Base-by-base conservation (phyloP, 148 eudicot species). In the Rhododendron williamsianum region DNA sequence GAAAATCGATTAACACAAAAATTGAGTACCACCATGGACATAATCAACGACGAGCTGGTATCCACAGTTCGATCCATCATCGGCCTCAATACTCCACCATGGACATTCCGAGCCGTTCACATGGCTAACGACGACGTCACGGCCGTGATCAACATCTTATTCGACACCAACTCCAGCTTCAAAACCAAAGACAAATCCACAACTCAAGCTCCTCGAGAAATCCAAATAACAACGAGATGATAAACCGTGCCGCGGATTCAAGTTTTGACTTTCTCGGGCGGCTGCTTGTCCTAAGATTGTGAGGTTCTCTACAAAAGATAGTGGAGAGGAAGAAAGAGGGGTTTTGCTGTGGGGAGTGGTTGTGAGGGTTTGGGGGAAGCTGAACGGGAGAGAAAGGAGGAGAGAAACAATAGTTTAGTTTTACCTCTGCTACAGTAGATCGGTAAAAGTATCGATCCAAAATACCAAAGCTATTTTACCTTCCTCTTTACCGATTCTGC, bases 51-150 rank as follows among this genome's bases (percentile, higher is more conserved):
- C 18, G 95, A 91, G 71, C 88, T 90, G 2, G 63, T 95, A 15
- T 83, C 93, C 10, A 93, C 95, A 11, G 89, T 96, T 74, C 91
- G 92, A 12, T 90, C 98, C 35, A 89, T 97, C 74, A 91, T 97
- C 18, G 99, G 98, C 54, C 76, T 67, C 11, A 93, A 25, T 92
- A 89, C 90, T 84, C 98, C 43, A 92, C 95, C 73, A 97, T 95
- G 99, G 98, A 95, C 87, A 88, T 97, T 95, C 78, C 90, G 98
- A 88, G 95, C 99, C 25, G 94, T 97, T 80, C 99, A 97, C 88
- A 87, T 97, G 98, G 93, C 99, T 18, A 95, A 95, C 8, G 89
- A 95, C 76, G 93, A 95, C 12, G 91, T 90, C 33, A 93, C 95
- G 4, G 96, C 92, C n/a, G 98, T 98, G 33, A 93, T 97, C 58